These are phyloP conservation scores for Beauveria caledonica DNA, from an alignment of 2,329 filamentous ascomycete genomes.

Conservation along the genomic window DNA sequence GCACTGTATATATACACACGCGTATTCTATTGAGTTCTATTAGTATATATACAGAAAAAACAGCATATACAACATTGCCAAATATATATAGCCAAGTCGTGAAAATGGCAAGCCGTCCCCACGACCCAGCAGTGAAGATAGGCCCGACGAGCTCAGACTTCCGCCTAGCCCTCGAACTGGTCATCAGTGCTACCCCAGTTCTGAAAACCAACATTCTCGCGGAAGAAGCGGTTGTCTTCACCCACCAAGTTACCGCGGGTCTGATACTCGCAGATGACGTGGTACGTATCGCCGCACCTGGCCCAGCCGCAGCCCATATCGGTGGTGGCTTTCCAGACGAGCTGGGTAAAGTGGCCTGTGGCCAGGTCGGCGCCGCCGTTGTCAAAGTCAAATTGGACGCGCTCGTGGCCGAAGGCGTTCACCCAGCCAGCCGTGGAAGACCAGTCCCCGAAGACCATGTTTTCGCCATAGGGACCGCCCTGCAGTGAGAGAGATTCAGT, in stretches of 20 bases:
- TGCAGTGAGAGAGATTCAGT: background rate
- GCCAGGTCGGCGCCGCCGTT: background rate
- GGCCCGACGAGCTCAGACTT: background rate
- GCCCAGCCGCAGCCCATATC: constrained; percentile 19
- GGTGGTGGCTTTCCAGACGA: constrained; percentile 23
- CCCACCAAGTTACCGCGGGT: constrained; percentile 12
- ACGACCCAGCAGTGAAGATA: background rate
- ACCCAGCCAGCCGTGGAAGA: background rate
- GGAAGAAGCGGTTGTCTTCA: background rate
- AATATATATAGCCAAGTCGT: background rate
- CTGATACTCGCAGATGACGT: constrained; percentile 15
- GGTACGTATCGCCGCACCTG: constrained; percentile 8
- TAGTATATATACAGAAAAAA: background rate
- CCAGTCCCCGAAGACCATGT: background rate
- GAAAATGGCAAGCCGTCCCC: background rate
- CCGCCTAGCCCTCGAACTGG: background rate
- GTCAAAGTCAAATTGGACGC: constrained; percentile 11
- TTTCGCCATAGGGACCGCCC: background rate
- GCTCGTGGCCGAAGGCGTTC: constrained; percentile 15
- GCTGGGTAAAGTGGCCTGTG: constrained; percentile 23
- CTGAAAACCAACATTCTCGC: constrained; percentile 11
- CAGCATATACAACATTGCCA: background rate
- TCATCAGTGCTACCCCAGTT: background rate
- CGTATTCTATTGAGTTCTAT: no score
- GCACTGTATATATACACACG: no score